Conservation (phyloP, 2,329 filamentous ascomycete species). For the Coniochaeta sp. region DNA sequence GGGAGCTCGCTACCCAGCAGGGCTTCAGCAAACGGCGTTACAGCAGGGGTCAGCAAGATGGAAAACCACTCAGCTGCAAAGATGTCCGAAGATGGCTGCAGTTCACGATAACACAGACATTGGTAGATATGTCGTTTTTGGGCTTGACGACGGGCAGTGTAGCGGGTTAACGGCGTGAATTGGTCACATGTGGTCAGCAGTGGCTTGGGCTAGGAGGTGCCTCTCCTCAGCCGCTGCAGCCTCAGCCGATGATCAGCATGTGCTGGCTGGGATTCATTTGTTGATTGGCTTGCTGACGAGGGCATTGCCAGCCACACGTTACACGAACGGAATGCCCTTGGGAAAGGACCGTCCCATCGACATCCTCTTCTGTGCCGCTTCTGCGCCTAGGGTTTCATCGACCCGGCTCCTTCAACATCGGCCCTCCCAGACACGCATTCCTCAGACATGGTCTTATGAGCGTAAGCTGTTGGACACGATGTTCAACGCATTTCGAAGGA, state of each 20-base stretch:
- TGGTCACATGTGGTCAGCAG: neutral
- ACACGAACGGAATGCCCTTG: neutral
- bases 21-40: too few species aligned
- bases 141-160: neutral
- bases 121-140: neutral
- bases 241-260: neutral
- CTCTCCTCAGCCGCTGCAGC: neutral
- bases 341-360: neutral
- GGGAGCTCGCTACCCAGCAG: too few species aligned
- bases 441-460: neutral
- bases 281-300: neutral
- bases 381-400: neutral
- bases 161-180: neutral
- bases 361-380: neutral
- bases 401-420: neutral
- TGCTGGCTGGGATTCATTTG: neutral
- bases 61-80: too few species aligned
- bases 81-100: too few species aligned
- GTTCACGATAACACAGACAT: too few species aligned
- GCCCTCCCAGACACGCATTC: neutral
- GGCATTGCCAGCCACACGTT: neutral
- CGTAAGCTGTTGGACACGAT: neutral
- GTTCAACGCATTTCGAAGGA: neutral
- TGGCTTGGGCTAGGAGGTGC: neutral
- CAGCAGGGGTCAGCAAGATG: too few species aligned